Conservation (phyloP, 2,329 filamentous ascomycete species). For the Aspergillus hiratsukae region DNA sequence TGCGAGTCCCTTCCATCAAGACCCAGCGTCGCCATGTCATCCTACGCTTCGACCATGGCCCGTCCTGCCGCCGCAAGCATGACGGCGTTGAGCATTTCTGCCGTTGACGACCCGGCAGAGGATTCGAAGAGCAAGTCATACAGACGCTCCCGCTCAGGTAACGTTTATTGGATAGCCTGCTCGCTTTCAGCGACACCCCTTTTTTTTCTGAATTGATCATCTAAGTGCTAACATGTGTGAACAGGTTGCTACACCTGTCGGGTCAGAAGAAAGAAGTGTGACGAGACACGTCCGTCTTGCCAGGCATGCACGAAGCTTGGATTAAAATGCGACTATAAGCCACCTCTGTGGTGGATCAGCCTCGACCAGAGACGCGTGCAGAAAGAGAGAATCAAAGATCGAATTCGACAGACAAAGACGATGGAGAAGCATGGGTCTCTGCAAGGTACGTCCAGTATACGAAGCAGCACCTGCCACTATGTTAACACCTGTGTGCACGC, state of each 20-base stretch:
- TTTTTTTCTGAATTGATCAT: too few species aligned
- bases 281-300: constrained; percentile 59
- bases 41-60: not conserved
- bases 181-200: too few species aligned
- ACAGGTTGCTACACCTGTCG: constrained; percentile 64
- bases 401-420: constrained; percentile 94
- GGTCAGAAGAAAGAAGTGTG: constrained; percentile 64
- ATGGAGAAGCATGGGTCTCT: constrained; percentile 69
- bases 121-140: not conserved
- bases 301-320: constrained; percentile 65
- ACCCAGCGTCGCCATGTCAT: not conserved
- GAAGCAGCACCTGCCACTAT: not conserved
- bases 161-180: not conserved
- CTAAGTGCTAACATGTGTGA: not conserved
- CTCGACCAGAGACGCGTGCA: constrained; percentile 75
- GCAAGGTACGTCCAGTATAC: constrained; percentile 27
- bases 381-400: constrained; percentile 91
- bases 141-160: not conserved
- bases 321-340: constrained; percentile 87
- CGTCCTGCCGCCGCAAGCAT: not conserved
- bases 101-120: not conserved
- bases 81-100: not conserved
- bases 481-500: not conserved
- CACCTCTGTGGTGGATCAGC: constrained; percentile 95
- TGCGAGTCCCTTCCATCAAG: not conserved